phyloP scores from a whole-genome alignment of 148 eudicot genomes.

The Cornus kousa region DNA sequence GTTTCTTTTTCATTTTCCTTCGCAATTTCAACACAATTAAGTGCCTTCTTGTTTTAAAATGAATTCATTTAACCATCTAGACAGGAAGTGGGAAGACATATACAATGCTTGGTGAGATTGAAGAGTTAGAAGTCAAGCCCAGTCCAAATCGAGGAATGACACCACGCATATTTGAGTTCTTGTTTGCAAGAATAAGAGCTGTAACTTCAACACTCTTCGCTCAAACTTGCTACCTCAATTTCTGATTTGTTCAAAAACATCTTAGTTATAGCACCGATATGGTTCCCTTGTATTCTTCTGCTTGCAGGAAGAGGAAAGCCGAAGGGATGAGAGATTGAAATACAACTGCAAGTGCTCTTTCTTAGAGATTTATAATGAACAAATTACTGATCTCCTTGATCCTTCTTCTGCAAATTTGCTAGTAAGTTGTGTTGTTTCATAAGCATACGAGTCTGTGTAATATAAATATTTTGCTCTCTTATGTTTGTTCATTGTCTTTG shows the following conservation, averaged over 20 bases:
- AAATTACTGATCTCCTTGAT: slow-evolving; percentile 90
- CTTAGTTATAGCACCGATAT: slow-evolving; percentile 1
- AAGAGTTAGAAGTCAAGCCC: slow-evolving; percentile 68
- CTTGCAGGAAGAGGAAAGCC: slow-evolving; percentile 90
- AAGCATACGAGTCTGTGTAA: background rate
- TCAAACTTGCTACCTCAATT: slow-evolving; percentile 8
- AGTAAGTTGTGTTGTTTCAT: slow-evolving; percentile 38
- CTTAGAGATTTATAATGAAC: slow-evolving; percentile 95
- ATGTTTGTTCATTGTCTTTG: slow-evolving; percentile 10
- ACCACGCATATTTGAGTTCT: slow-evolving; percentile 91
- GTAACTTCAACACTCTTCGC: slow-evolving; percentile 33
- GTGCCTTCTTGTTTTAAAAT: background rate
- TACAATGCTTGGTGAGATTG: slow-evolving; percentile 98
- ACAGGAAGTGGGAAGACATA: slow-evolving; percentile 98
- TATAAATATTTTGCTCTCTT: background rate
- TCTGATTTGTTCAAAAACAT: slow-evolving; percentile 7
- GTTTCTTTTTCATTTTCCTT: background rate
- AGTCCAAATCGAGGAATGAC: slow-evolving; percentile 95
- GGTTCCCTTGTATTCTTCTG: slow-evolving; percentile 7
- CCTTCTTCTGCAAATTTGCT: slow-evolving; percentile 90
- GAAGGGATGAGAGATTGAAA: slow-evolving; percentile 78
- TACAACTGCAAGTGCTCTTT: slow-evolving; percentile 97
- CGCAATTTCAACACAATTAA: background rate
- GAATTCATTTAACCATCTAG: slow-evolving; percentile 32
- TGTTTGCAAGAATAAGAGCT: slow-evolving; percentile 95